Evolutionary conservation across 495 filamentous ascomycete genomes (phyloP), one percentile per base, ranked within the genome.

Genomic region (Lindgomyces ingoldianus): DNA sequence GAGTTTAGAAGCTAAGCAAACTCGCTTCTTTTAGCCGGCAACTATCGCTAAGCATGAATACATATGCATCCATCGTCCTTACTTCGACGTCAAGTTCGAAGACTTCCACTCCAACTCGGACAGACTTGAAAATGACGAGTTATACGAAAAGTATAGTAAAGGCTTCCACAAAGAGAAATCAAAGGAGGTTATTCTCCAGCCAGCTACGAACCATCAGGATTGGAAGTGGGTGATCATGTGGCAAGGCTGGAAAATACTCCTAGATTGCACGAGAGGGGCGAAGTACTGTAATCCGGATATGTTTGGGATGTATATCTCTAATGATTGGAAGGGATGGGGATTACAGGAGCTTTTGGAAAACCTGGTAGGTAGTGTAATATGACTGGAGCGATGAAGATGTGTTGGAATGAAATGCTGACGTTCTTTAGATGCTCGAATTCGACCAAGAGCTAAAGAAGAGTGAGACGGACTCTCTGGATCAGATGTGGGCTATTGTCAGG

Each of bases 301-400:
- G 16, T 75, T 77, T 36, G 65, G 57, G 29, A 77, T 81, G 76
- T 71, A 78, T 52, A 74, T 73, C 45, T 78, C 73, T 60, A 78
- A 77, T 48, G 76, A 82, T 45, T 74, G 55, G 26, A 60, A 55
- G 27, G 75, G 74, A 0, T 79, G 74, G 45, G 81, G 78, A 4
- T 57, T 75, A 2, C 26, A 71, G 39, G 79, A 83, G 60, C 55
- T 76, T 8, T 58, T 79, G 12, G 72, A 77, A 53, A 82, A 82
- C 60, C 39, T 70, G 12, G 69, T 74, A 69, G 25, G 48, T 49
- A 26, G 25, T 36, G 9, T 36, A 4, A 18, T 18, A 60, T 11
- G 3, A 21, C 6, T n/a, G 8, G 50, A 4, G 25, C 3, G 24
- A 11, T 14, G n/a, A n/a, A n/a, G 12, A 9, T 2, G 18, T 11